Conservation (phyloP, 2,329 filamentous ascomycete species). For the Hymenoscyphus linearis region DNA sequence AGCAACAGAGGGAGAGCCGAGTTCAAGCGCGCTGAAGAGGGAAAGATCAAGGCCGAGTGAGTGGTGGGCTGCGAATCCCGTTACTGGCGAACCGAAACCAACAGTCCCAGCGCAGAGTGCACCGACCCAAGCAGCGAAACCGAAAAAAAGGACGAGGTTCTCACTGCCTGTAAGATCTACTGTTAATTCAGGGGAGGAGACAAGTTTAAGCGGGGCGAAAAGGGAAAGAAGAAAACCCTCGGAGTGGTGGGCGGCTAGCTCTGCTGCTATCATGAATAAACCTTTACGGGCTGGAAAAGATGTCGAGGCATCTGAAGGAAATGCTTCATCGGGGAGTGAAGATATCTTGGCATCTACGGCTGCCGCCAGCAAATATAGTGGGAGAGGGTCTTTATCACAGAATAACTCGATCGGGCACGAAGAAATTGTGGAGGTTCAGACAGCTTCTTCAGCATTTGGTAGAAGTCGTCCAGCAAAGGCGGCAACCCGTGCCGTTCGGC, state of each 20-base stretch:
- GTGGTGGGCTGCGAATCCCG: background rate
- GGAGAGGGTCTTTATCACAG: background rate
- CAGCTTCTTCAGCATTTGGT: slow-evolving; percentile 21
- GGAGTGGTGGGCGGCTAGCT: slow-evolving; percentile 12
- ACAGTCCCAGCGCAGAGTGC: background rate
- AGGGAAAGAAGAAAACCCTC: slow-evolving; percentile 12
- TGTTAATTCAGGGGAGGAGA: background rate
- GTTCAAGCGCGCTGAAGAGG: background rate
- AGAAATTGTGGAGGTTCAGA: slow-evolving; percentile 16
- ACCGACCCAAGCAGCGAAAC: background rate
- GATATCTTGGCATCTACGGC: slow-evolving; percentile 1
- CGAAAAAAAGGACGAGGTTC: background rate
- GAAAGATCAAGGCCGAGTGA: background rate
- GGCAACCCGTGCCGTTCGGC: background rate
- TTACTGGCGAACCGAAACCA: background rate
- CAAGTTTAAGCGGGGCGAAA: slow-evolving; percentile 3
- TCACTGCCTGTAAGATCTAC: background rate
- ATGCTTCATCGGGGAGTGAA: background rate
- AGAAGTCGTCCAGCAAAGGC: slow-evolving; percentile 2
- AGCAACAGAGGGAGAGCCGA: background rate
- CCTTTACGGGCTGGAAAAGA: background rate
- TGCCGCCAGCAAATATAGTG: background rate
- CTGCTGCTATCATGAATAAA: background rate
- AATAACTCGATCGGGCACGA: slow-evolving; percentile 3
- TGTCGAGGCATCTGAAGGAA: background rate